phyloP scores from a whole-genome alignment of 805 yeast genomes.

The Candida suzukii region DNA sequence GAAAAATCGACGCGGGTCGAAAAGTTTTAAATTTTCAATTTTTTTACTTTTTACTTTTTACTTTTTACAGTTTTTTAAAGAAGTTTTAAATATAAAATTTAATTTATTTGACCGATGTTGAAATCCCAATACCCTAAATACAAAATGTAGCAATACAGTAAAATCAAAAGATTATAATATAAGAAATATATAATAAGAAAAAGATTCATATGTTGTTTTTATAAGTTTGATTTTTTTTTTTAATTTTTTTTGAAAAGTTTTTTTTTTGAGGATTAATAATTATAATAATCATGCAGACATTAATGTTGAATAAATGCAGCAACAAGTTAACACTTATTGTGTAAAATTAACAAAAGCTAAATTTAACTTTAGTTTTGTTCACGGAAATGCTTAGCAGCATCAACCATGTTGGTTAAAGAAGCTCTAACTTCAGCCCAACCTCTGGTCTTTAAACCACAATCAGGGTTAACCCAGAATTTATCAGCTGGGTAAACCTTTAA shows the following conservation, averaged over 20 bases:
- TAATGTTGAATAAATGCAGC: constrained; percentile 32
- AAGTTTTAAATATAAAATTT: not conserved
- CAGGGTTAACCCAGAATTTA: constrained; percentile 99
- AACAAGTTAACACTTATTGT: constrained; percentile 3
- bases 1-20: too few relatives aligned
- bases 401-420: constrained; percentile 97
- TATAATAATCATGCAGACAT: constrained; percentile 16
- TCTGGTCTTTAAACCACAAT: constrained; percentile 99
- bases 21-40: too few relatives aligned
- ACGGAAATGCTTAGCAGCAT: constrained; percentile 96
- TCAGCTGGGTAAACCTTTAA: constrained; percentile 95
- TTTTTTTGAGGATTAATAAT: constrained; percentile 1
- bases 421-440: constrained; percentile 97
- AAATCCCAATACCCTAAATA: constrained; percentile 33
- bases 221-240: constrained; percentile 2
- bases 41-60: not conserved
- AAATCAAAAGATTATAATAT: constrained; percentile 1
- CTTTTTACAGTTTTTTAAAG: not conserved
- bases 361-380: constrained; percentile 7
- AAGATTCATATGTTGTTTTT: constrained; percentile 1
- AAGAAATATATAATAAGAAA: constrained; percentile 6
- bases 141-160: constrained; percentile 12
- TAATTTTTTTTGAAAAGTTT: constrained; percentile 3
- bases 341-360: not conserved
- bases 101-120: constrained; percentile 34